These are phyloP conservation scores for Phytophthora meadii DNA, from an alignment of 352 stramenopile species.

Conservation along the genomic window DNA sequence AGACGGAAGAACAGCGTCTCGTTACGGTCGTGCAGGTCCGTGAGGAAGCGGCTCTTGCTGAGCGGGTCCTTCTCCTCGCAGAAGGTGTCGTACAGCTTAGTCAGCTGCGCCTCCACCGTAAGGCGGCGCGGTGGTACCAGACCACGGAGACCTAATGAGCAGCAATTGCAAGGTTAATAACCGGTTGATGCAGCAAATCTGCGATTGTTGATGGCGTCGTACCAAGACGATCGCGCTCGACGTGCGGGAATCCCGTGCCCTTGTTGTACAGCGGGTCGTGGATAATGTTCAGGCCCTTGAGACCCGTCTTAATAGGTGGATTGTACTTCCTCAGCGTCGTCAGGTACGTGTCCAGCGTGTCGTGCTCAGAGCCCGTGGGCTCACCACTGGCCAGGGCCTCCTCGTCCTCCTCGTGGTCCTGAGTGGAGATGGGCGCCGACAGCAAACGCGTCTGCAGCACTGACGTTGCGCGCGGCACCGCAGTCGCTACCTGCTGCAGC, in stretches of 20 bases:
- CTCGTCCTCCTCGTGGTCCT: constrained; percentile 51
- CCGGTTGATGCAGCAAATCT: no score
- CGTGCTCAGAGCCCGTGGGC: constrained; percentile 40
- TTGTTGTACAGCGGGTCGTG: constrained; percentile 92
- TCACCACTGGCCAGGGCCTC: constrained; percentile 39
- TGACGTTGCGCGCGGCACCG: constrained; percentile 15
- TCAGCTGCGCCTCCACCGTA: constrained; percentile 72
- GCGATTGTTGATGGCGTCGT: constrained; percentile 10
- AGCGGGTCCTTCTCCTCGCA: constrained; percentile 81
- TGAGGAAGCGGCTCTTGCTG: constrained; percentile 94
- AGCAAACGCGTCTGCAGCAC: constrained; percentile 32
- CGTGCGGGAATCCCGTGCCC: constrained; percentile 85
- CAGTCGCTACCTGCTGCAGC: constrained; percentile 20
- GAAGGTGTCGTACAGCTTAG: constrained; percentile 81
- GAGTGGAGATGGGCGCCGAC: constrained; percentile 25
- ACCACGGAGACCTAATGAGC: constrained; percentile 66
- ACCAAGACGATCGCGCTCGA: constrained; percentile 87
- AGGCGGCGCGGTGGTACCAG: constrained; percentile 82
- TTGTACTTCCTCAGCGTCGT: constrained; percentile 81
- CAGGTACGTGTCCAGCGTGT: constrained; percentile 61
- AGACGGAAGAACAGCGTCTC: constrained; percentile 96
- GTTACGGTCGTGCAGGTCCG: constrained; percentile 95
- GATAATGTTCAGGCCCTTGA: constrained; percentile 80
- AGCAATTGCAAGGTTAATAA: constrained; percentile 2
- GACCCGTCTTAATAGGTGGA: constrained; percentile 78